Percentiles rank a stretch among this genome's conserved stretches.
phyloP scores from a whole-genome alignment of 2,329 filamentous ascomycete species.

The Hysterium pulicare region DNA sequence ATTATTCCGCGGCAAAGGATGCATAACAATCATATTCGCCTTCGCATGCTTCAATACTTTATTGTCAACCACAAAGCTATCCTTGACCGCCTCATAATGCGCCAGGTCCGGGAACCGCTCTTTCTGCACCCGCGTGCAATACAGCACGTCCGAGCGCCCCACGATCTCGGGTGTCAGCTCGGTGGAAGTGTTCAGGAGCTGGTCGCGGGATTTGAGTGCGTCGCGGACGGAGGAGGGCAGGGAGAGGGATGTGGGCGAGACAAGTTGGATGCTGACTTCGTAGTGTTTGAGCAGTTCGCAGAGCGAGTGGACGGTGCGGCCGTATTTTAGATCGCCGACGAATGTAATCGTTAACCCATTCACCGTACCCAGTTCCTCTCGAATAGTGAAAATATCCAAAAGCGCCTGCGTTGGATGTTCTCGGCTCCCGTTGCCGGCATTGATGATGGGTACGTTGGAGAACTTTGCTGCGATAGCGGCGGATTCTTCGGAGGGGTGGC shows the following conservation, averaged over 20 bases:
- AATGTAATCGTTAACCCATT: conserved; percentile 96
- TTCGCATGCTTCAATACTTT: conserved; percentile 87
- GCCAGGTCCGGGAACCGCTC: conserved; percentile 82
- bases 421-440: conserved; percentile 91
- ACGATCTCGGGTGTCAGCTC: conserved; percentile 84
- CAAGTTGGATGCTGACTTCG: conserved; percentile 89
- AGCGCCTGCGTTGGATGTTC: conserved; percentile 98
- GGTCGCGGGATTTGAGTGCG: conserved; percentile 68
- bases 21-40: conserved; percentile 89
- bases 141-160: conserved; percentile 82
- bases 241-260: conserved; percentile 73
- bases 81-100: conserved; percentile 84
- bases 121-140: conserved; percentile 95
- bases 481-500: conserved; percentile 80
- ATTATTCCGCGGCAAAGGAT: conserved; percentile 88
- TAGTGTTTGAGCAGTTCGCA: conserved; percentile 94
- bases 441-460: conserved; percentile 89
- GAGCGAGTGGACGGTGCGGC: conserved; percentile 90
- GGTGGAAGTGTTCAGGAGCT: conserved; percentile 72
- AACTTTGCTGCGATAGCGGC: conserved; percentile 81
- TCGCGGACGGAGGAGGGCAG: conserved; percentile 74
- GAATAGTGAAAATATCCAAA: conserved; percentile 96
- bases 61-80: conserved; percentile 86
- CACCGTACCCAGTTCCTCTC: conserved; percentile 93
- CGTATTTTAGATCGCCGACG: conserved; percentile 86